Conservation (phyloP, 441 rosid genomes). For the Populus hybrid region DNA sequence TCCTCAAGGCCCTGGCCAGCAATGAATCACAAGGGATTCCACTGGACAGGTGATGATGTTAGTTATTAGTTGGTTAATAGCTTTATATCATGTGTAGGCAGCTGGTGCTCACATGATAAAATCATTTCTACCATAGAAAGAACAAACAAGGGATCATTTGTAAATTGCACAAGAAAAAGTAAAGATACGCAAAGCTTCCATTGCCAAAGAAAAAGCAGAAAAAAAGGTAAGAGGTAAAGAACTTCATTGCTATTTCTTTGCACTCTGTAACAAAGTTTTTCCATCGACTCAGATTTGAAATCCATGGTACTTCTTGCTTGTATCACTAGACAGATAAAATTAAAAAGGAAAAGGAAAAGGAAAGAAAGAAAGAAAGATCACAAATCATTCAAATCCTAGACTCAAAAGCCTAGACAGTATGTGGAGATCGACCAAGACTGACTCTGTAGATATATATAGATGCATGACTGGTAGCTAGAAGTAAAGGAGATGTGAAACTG, state of each 20-base stretch:
- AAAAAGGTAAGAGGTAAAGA: conserved; percentile 11
- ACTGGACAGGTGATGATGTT: neutral
- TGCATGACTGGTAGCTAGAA: conserved; percentile 13
- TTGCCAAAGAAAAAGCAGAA: conserved; percentile 11
- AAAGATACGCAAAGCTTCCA: conserved; percentile 10
- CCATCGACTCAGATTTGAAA: conserved; percentile 22
- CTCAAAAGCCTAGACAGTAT: conserved; percentile 25
- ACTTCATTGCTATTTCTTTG: conserved; percentile 36
- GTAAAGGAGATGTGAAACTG: neutral
- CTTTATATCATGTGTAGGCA: conserved; percentile 18
- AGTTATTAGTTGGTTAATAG: conserved; percentile 9
- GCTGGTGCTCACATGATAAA: neutral
- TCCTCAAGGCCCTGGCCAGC: neutral
- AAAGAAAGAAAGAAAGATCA: conserved; percentile 12
- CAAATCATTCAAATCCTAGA: conserved; percentile 44
- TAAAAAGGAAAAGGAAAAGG: neutral
- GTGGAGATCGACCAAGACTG: conserved; percentile 18
- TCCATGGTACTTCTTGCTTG: conserved; percentile 24
- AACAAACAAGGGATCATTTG: neutral
- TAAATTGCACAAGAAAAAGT: neutral
- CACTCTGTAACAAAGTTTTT: conserved; percentile 32
- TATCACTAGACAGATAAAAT: conserved; percentile 26
- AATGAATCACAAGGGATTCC: neutral
- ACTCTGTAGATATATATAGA: conserved; percentile 12
- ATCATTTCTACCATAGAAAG: conserved; percentile 3